phyloP scores from a whole-genome alignment of 495 filamentous ascomycete genomes.

The Chaetomium cochliodes region DNA sequence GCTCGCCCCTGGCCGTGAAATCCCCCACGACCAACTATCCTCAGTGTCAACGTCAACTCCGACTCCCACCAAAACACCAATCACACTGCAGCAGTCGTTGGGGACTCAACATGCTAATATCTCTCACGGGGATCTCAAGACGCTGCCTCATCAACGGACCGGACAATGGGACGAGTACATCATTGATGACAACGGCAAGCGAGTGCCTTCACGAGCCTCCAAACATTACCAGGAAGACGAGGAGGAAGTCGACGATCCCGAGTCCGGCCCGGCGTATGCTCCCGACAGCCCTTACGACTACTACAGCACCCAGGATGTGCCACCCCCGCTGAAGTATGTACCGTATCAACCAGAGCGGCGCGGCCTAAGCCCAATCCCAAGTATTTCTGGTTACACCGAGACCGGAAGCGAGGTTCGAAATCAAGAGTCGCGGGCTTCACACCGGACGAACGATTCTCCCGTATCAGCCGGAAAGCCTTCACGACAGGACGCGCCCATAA shows the following conservation, averaged over 20 bases:
- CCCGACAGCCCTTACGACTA: slow-evolving; percentile 50
- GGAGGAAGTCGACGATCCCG: slow-evolving; percentile 47
- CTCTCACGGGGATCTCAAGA: slow-evolving; percentile 51
- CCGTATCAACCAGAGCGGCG: slow-evolving; percentile 59
- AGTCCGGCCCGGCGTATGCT: slow-evolving; percentile 35
- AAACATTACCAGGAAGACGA: slow-evolving; percentile 22
- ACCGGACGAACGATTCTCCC: slow-evolving; percentile 46
- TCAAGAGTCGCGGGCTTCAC: slow-evolving; percentile 50
- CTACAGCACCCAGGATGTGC: slow-evolving; percentile 55
- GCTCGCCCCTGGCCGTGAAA: slow-evolving; percentile 55
- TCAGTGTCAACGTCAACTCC: slow-evolving; percentile 44
- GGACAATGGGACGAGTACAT: slow-evolving; percentile 43
- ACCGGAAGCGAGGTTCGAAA: slow-evolving; percentile 49
- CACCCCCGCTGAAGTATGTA: slow-evolving; percentile 55
- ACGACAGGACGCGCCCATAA: slow-evolving; percentile 35
- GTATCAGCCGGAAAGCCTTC: slow-evolving; percentile 43
- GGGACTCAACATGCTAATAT: slow-evolving; percentile 52
- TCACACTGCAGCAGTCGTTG: slow-evolving; percentile 43
- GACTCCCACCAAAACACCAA: slow-evolving; percentile 43
- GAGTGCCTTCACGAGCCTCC: slow-evolving; percentile 32
- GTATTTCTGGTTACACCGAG: slow-evolving; percentile 72
- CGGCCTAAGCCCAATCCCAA: slow-evolving; percentile 81
- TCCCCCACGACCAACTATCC: slow-evolving; percentile 51
- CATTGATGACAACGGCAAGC: slow-evolving; percentile 47
- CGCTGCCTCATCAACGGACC: slow-evolving; percentile 43